Percentiles rank a stretch among this genome's conserved stretches.
Evolutionary conservation across 164 flowering plant species (phyloP).

Genomic region (Vitis riparia): DNA sequence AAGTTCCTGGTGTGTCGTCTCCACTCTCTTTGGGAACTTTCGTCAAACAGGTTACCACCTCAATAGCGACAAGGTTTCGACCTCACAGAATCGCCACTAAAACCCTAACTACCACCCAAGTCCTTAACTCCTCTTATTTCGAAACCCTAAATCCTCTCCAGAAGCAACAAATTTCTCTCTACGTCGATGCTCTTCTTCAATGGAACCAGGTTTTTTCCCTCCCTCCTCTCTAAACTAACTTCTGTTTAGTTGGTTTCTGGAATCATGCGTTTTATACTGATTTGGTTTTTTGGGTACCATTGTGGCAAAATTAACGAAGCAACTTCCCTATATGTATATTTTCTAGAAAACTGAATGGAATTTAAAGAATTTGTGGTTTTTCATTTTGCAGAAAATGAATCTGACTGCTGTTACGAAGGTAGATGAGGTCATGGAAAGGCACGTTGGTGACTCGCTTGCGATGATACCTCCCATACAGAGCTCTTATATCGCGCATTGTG

Average conservation of each 20-base stretch:
- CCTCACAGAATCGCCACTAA: slow-evolving; percentile 8
- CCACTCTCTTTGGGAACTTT: slow-evolving; percentile 42
- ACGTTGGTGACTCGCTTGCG: slow-evolving; percentile 84
- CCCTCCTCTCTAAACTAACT: slow-evolving; percentile 6
- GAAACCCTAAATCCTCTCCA: slow-evolving; percentile 52
- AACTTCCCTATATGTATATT: too few species aligned
- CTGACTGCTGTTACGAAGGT: slow-evolving; percentile 66
- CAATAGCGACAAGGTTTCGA: slow-evolving; percentile 2
- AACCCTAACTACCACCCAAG: slow-evolving; percentile 19
- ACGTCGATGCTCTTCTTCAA: slow-evolving; percentile 64
- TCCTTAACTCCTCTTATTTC: slow-evolving; percentile 23
- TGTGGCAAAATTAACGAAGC: too few species aligned
- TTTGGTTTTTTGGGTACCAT: too few species aligned
- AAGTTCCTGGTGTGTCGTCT: slow-evolving; percentile 4
- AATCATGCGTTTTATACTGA: too few species aligned
- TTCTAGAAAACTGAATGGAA: not conserved
- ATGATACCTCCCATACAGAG: slow-evolving; percentile 59
- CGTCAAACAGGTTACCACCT: slow-evolving; percentile 49
- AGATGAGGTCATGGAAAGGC: slow-evolving; percentile 81
- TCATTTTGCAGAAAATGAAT: slow-evolving; percentile 73
- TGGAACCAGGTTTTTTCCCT: slow-evolving; percentile 70
- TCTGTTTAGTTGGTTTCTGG: not conserved
- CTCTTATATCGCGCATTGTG: slow-evolving; percentile 46
- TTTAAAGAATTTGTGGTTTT: not conserved
- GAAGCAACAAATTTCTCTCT: slow-evolving; percentile 60